Base-by-base conservation (phyloP, 139 green algal species). In the Chlamydomonas schloesseri region DNA sequence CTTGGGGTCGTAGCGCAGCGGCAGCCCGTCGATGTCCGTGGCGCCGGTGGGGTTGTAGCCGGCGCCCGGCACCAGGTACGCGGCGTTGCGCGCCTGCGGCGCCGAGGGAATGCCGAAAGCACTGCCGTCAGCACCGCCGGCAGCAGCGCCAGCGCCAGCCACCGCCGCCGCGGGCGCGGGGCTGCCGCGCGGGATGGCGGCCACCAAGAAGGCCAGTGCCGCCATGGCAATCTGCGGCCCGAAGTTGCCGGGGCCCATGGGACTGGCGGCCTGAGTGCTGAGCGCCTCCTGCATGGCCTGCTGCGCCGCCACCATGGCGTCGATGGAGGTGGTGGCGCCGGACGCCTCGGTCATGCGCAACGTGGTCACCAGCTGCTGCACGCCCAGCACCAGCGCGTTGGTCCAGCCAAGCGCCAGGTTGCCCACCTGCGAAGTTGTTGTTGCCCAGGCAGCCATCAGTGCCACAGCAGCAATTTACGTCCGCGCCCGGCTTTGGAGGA, bases 301-400 rank as follows among this genome's bases (percentile, higher is more conserved):
- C 81, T 92, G 89, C 26, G 89, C 89, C 14, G 84, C 89, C 3
- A 89, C 21, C 89, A 92, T 92, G 33, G 74, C 57, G 33, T 88
- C 74, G 34, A 90, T 82, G 65, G 71, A 81, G 13, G 55, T 62
- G 17, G 47, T 37, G 20, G 79, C 53, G 4, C 34, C 71, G 33
- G 26, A 20, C 26, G 64, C 15, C 11, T 42, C 34, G 31, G 9
- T 74, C 47, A 80, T 36, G 26, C 67, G 58, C 73, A 89, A 47
- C 3, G 69, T 84, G 17, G 89, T 88, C 24, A 92, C 81, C 5
- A 92, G 89, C 85, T 90, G 89, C 82, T 92, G 89, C 74, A 92
- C 89, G 9, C 89, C 89, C 34, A 92, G 76, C 29, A 92, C 89
- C 36, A 92, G 85, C n/a, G 89, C 89, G 37, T 82, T 92, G 68